Evolutionary conservation across 2,329 filamentous ascomycete species (phyloP), one percentile per base, ranked within the genome.

Genomic region (Pseudocercospora cruenta): DNA sequence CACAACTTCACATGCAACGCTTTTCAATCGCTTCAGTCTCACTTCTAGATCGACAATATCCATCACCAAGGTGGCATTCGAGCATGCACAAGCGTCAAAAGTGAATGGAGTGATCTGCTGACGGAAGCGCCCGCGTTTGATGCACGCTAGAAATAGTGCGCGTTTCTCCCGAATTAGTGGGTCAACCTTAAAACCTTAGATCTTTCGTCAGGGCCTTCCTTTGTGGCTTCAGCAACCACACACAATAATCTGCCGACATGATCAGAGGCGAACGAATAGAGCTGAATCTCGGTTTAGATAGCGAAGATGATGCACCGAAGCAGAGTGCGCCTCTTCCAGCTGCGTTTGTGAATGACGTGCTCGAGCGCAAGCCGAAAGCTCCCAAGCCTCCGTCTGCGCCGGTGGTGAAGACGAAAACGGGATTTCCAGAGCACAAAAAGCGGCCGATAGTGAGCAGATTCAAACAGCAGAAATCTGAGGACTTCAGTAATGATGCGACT

Each of bases 401-500:
- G 14, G 84, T 85, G 55, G 81, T 87, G 47, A 87, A 86, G 60
- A 80, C 82, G 9, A 81, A 83, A 21, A 79, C 74, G 60, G 95
- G 95, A 0, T 98, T 98, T 72, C 95, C 95, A n/a, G 88, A 89
- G 65, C 94, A 93, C 78, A 95, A 91, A 78, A 93, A 91, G 77
- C 88, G 94, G 70, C 85, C 83, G 63, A 86, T 86, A 64, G 80
- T 87, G 7, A 97, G 93, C 1, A 86, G 90, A 1, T 97, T 97
- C 82, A 96, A 93, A 77, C 89, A 92, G 74, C 87, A 88, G 74
- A 63, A 75, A 8, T 22, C 59, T 4, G 21, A 28, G 14, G 9
- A 3, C 3, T 21, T 14, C 22, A 55, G 2, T 7, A 45, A 45
- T 22, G 55, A 16, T 31, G 9, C 47, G 14, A 45, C 26, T 64